A percentile compares a stretch with the other conserved stretches of the same genome.
These are phyloP conservation scores for Taxawa tesnikishii DNA, from an alignment of 2,329 filamentous ascomycete species.

Conservation along the genomic window DNA sequence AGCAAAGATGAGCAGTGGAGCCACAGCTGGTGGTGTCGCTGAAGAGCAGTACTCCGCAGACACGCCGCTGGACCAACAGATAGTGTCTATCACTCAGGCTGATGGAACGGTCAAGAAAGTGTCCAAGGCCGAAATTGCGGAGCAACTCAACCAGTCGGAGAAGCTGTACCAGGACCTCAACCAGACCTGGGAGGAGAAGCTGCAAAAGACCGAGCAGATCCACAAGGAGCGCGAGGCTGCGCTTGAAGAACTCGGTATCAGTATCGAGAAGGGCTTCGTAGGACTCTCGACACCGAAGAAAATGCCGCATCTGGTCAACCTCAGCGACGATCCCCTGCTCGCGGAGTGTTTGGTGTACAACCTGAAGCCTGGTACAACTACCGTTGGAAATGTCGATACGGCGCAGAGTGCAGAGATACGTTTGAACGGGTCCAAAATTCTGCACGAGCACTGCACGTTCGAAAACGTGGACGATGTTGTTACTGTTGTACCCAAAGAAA, in stretches of 20 bases:
- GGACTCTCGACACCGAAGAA: constrained; percentile 94
- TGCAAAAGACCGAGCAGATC: constrained; percentile 89
- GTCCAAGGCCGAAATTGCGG: constrained; percentile 94
- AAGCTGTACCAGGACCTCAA: constrained; percentile 94
- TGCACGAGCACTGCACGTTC: constrained; percentile 86
- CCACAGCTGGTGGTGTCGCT: constrained; percentile 36
- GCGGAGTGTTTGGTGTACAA: constrained; percentile 98
- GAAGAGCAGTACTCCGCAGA: constrained; percentile 86
- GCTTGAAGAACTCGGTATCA: constrained; percentile 92
- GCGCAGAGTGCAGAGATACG: constrained; percentile 78
- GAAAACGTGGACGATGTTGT: constrained; percentile 89
- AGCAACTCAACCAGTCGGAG: constrained; percentile 91
- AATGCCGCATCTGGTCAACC: constrained; percentile 96
- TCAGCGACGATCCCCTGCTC: constrained; percentile 69
- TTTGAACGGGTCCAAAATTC: constrained; percentile 83
- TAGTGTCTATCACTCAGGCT: constrained; percentile 79
- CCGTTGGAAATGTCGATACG: constrained; percentile 86
- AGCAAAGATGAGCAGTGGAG: constrained; percentile 56
- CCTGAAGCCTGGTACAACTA: constrained; percentile 86
- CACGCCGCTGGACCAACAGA: constrained; percentile 87
- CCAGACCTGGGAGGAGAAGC: constrained; percentile 96
- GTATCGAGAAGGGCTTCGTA: constrained; percentile 96
- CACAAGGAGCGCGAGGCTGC: constrained; percentile 95
- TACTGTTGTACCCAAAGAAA: constrained; percentile 77
- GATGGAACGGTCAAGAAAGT: constrained; percentile 89